A percentile compares a stretch with the other conserved stretches of the same genome.
phyloP scores from a whole-genome alignment of 2,329 filamentous ascomycete genomes.

The Sarocladium brachiariae region DNA sequence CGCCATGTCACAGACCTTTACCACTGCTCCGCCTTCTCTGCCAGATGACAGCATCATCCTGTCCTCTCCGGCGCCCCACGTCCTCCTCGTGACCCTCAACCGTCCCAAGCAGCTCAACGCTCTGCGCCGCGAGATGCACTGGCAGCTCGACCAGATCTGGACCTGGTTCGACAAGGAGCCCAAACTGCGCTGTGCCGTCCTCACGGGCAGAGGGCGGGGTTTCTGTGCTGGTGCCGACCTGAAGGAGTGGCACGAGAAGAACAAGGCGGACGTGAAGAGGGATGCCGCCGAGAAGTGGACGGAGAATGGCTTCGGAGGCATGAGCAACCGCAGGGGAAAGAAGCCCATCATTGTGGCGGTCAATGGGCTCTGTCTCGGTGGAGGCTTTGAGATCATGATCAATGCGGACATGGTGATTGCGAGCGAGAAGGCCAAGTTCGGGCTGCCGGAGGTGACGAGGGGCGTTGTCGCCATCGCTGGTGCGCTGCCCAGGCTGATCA shows the following conservation, averaged over 20 bases:
- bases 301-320: constrained; percentile 53
- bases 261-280: constrained; percentile 1
- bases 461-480: constrained; percentile 68
- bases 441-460: constrained; percentile 63
- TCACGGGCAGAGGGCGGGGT: constrained; percentile 56
- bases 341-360: constrained; percentile 74
- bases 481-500: constrained; percentile 58
- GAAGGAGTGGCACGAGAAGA: constrained; percentile 52
- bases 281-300: constrained; percentile 21
- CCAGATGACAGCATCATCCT: constrained; percentile 28
- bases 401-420: constrained; percentile 70
- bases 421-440: constrained; percentile 50
- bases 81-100: constrained; percentile 55
- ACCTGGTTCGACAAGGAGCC: constrained; percentile 58
- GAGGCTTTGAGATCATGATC: constrained; percentile 69
- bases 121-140: constrained; percentile 42
- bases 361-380: constrained; percentile 68
- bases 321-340: constrained; percentile 59
- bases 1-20: constrained; percentile 22
- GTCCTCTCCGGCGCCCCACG: constrained; percentile 44
- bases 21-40: constrained; percentile 28
- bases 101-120: constrained; percentile 53
- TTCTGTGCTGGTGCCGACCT: constrained; percentile 66
- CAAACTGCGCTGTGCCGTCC: constrained; percentile 51
- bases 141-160: constrained; percentile 42